Evolutionary conservation across 2,329 filamentous ascomycete species (phyloP).

Genomic region (Coniochaeta sp.): DNA sequence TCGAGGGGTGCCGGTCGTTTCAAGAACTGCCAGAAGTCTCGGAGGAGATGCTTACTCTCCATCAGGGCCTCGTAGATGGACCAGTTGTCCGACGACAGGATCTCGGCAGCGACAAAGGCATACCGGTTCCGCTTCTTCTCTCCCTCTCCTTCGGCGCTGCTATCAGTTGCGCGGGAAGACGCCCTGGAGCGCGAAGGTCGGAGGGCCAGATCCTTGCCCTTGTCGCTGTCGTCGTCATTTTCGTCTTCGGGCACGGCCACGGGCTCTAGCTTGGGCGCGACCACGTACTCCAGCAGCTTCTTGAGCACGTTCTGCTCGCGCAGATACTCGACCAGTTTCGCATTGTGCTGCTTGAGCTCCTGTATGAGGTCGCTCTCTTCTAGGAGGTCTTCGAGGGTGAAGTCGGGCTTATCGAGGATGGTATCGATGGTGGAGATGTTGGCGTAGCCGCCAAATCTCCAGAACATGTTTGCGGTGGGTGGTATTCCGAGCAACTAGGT

Average conservation of each 20-base stretch:
- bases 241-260: slow-evolving; percentile 43
- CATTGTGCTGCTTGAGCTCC: slow-evolving; percentile 96
- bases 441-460: slow-evolving; percentile 98
- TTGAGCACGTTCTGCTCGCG: slow-evolving; percentile 80
- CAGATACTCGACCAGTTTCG: slow-evolving; percentile 93
- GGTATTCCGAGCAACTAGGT: slow-evolving; percentile 12
- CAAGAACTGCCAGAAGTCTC: slow-evolving; percentile 87
- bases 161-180: slow-evolving; percentile 42
- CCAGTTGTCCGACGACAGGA: slow-evolving; percentile 93
- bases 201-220: slow-evolving; percentile 32
- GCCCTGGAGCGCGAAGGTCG: slow-evolving; percentile 46
- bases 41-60: slow-evolving; percentile 71
- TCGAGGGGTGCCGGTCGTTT: slow-evolving; percentile 79
- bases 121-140: slow-evolving; percentile 92
- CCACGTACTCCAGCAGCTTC: slow-evolving; percentile 83
- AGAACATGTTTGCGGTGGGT: slow-evolving; percentile 75
- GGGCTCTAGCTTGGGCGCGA: slow-evolving; percentile 63
- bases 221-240: slow-evolving; percentile 33
- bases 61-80: slow-evolving; percentile 90
- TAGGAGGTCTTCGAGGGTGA: slow-evolving; percentile 89
- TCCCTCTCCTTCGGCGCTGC: slow-evolving; percentile 60
- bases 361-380: slow-evolving; percentile 95
- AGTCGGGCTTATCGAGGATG: slow-evolving; percentile 93
- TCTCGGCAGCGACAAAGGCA: slow-evolving; percentile 86
- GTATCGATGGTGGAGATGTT: slow-evolving; percentile 95